These are phyloP conservation scores for Fusarium equiseti DNA, from an alignment of 2,329 filamentous ascomycete species.

Conservation along the genomic window DNA sequence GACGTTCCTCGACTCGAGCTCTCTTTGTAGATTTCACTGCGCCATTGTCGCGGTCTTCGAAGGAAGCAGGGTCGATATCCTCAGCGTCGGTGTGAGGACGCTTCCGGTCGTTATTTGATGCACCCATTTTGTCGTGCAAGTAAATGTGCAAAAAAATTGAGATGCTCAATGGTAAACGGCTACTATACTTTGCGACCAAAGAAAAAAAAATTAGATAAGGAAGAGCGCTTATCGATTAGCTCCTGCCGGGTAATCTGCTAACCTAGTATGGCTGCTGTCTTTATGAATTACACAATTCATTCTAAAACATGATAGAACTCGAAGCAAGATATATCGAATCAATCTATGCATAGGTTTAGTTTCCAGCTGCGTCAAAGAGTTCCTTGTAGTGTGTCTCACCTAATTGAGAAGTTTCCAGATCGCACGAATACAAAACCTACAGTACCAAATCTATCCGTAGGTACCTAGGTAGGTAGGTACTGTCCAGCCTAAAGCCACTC, in stretches of 20 bases:
- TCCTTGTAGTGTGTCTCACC: background rate
- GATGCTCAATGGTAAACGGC: constrained; percentile 8
- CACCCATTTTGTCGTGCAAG: constrained; percentile 45
- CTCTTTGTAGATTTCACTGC: constrained; percentile 62
- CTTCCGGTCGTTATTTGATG: constrained; percentile 52
- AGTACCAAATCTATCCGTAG: background rate
- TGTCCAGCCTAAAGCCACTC: background rate
- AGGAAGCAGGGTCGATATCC: constrained; percentile 46
- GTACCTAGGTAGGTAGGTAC: no score
- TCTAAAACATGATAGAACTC: background rate
- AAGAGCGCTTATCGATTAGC: constrained; percentile 21
- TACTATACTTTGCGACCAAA: constrained; percentile 26
- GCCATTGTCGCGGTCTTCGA: constrained; percentile 51
- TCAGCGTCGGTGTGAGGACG: constrained; percentile 53
- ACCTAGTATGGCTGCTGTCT: background rate
- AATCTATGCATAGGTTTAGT: background rate
- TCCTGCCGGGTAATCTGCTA: background rate
- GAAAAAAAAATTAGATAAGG: constrained; percentile 31
- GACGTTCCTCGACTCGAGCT: constrained; percentile 68
- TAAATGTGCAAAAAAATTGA: constrained; percentile 9
- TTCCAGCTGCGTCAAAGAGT: background rate
- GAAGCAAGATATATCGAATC: background rate
- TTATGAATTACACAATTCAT: background rate
- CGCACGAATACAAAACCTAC: background rate
- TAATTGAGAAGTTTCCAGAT: background rate